Conservation (phyloP, 305 asterid genomes). For the Plantago rigida region DNA sequence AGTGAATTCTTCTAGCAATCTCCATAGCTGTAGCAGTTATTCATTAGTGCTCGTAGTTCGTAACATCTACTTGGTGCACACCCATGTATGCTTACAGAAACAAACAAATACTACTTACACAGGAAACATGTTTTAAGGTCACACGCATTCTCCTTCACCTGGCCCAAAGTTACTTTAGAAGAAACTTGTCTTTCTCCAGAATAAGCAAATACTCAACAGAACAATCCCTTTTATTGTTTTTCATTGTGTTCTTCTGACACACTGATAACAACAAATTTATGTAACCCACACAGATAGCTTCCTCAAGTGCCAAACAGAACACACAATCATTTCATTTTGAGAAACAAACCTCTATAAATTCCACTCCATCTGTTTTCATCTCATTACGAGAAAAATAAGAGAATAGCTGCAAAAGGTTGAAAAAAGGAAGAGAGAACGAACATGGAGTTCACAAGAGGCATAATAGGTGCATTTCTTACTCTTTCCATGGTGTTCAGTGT, state of each 20-base stretch:
- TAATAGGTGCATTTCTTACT: slow-evolving; percentile 25
- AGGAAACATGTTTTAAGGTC: slow-evolving; percentile 20
- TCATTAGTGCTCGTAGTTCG: too few species aligned
- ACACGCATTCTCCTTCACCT: slow-evolving; percentile 23
- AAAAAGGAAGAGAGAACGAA: slow-evolving; percentile 3
- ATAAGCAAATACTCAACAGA: slow-evolving; percentile 24
- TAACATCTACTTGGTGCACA: not conserved
- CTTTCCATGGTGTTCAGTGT: slow-evolving; percentile 15
- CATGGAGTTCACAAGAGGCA: slow-evolving; percentile 32
- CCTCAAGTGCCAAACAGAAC: slow-evolving; percentile 17
- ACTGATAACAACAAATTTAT: slow-evolving; percentile 23
- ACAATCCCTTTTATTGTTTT: not conserved
- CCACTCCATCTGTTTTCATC: slow-evolving; percentile 23
- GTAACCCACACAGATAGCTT: slow-evolving; percentile 12
- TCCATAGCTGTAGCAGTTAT: too few species aligned
- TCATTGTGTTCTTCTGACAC: slow-evolving; percentile 9
- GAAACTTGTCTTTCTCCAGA: slow-evolving; percentile 25
- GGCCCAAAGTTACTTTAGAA: slow-evolving; percentile 1
- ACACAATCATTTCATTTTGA: slow-evolving; percentile 15
- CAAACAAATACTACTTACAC: slow-evolving; percentile 1
- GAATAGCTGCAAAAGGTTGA: not conserved
- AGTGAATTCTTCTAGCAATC: too few species aligned
- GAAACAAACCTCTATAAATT: slow-evolving; percentile 35
- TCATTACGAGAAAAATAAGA: not conserved
- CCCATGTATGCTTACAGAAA: not conserved